Conservation (phyloP, 352 stramenopile genomes). For the Lagenidium giganteum region DNA sequence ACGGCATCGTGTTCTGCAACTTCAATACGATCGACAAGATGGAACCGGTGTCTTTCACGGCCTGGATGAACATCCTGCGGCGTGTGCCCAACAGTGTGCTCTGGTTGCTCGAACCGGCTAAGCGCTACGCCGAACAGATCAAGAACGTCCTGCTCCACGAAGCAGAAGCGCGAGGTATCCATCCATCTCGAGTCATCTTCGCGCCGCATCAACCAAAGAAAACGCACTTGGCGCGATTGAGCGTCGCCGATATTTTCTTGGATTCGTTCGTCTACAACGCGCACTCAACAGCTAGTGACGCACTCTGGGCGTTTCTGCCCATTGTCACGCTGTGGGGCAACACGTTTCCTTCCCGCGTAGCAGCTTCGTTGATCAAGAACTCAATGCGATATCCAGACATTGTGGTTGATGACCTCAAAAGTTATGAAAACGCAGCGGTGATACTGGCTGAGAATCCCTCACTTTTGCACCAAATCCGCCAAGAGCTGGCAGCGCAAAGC, state of each 20-base stretch:
- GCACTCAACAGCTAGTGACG: slow-evolving; percentile 93
- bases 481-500: slow-evolving; percentile 20
- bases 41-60: slow-evolving; percentile 78
- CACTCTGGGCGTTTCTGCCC: slow-evolving; percentile 84
- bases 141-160: slow-evolving; percentile 40
- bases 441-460: slow-evolving; percentile 22
- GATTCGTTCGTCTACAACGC: slow-evolving; percentile 95
- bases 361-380: slow-evolving; percentile 47
- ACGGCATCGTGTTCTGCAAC: slow-evolving; percentile 78
- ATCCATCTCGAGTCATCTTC: slow-evolving; percentile 65
- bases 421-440: slow-evolving; percentile 66
- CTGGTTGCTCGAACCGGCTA: slow-evolving; percentile 69
- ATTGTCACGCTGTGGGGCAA: slow-evolving; percentile 85
- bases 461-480: slow-evolving; percentile 23
- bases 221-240: slow-evolving; percentile 77
- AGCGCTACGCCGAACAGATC: slow-evolving; percentile 18
- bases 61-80: slow-evolving; percentile 88
- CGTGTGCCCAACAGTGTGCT: slow-evolving; percentile 81
- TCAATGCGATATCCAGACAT: slow-evolving; percentile 27
- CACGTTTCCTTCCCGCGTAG: slow-evolving; percentile 68
- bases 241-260: slow-evolving; percentile 89
- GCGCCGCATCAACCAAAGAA: slow-evolving; percentile 45
- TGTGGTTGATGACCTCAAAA: slow-evolving; percentile 45
- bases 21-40: slow-evolving; percentile 96
- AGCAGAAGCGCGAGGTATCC: slow-evolving; percentile 60